A percentile compares a stretch with the other conserved stretches of the same genome.
Conservation (phyloP, 1,139 yeast genomes). For the Yamadazyma pseudoaaseri region DNA sequence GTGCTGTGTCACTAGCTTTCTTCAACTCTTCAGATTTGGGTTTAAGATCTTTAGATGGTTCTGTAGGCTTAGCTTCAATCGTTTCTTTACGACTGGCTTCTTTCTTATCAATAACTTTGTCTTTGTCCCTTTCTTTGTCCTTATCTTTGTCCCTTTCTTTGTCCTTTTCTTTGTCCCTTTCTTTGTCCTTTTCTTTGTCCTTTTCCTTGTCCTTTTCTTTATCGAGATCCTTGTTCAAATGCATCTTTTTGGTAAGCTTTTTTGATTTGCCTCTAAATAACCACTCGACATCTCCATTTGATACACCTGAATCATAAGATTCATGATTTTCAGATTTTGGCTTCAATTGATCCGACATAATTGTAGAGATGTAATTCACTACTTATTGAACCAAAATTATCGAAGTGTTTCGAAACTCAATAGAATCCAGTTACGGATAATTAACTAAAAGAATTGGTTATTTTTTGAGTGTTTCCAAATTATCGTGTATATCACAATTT, state of each 20-base stretch:
- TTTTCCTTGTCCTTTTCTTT: conserved; percentile 10
- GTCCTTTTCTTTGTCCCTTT: background rate
- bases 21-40: background rate
- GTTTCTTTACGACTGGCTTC: background rate
- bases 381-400: no score
- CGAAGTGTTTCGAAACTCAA: no score
- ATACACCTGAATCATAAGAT: conserved; percentile 49
- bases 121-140: background rate
- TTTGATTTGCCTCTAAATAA: conserved; percentile 64
- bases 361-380: no score
- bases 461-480: no score
- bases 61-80: no score
- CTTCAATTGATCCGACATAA: conserved; percentile 3
- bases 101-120: background rate
- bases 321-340: conserved; percentile 8
- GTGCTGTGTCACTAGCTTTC: background rate
- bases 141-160: background rate
- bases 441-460: no score
- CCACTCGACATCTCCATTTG: conserved; percentile 79
- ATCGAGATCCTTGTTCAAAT: conserved; percentile 12
- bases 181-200: conserved; percentile 3
- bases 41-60: background rate
- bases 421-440: no score
- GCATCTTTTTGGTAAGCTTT: conserved; percentile 42
- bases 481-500: no score